Conservation (phyloP, 2,329 filamentous ascomycete genomes). For the Proliferodiscus dingleyae region DNA sequence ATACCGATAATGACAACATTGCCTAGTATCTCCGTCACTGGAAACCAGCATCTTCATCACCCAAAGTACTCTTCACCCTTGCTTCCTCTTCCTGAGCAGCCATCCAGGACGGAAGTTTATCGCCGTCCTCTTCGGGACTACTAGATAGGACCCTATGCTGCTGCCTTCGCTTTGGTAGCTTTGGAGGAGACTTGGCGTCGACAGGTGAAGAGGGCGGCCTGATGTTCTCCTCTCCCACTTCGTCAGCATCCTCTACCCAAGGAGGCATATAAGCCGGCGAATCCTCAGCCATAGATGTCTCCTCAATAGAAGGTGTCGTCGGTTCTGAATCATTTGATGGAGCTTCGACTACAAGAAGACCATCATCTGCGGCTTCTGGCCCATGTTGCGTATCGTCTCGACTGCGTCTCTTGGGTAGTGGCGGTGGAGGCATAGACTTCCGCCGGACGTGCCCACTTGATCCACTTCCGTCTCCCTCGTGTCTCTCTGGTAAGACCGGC, state of each 20-base stretch:
- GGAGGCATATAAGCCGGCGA: slow-evolving; percentile 28
- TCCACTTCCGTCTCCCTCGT: slow-evolving; percentile 28
- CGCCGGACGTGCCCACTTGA: slow-evolving; percentile 21
- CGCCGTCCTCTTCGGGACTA: slow-evolving; percentile 31
- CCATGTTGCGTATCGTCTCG: slow-evolving; percentile 33
- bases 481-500: slow-evolving; percentile 16
- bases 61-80: slow-evolving; percentile 28
- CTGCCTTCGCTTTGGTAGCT: slow-evolving; percentile 23
- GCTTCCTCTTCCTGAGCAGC: slow-evolving; percentile 33
- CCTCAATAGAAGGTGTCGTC: too few species aligned
- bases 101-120: slow-evolving; percentile 29
- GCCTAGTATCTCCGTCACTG: not conserved
- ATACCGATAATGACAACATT: too few species aligned
- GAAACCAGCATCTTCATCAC: slow-evolving; percentile 28
- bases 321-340: slow-evolving; percentile 60
- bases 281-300: slow-evolving; percentile 36
- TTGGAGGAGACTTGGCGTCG: slow-evolving; percentile 14
- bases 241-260: slow-evolving; percentile 34
- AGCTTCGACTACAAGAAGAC: slow-evolving; percentile 59
- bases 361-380: slow-evolving; percentile 41
- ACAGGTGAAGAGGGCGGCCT: slow-evolving; percentile 2
- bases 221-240: slow-evolving; percentile 18
- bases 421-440: slow-evolving; percentile 38
- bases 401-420: slow-evolving; percentile 38
- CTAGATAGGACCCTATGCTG: slow-evolving; percentile 22